Base-by-base conservation (phyloP, 225 moss, liverwort and hornwort species). In the Ulota crispa region DNA sequence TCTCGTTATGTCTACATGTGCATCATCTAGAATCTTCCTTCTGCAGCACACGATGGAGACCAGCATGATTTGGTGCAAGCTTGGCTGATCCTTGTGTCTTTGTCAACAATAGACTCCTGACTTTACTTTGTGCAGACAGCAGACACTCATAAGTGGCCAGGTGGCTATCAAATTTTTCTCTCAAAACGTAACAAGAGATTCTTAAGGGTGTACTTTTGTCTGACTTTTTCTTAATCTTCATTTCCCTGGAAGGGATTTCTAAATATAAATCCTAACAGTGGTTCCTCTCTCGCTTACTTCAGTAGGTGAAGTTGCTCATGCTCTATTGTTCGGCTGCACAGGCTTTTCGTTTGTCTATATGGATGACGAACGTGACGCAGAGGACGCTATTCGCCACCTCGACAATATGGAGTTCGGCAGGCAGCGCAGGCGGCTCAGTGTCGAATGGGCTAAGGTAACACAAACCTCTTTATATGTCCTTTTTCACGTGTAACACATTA, bases 341-440 rank as follows among this genome's bases (percentile, higher is more conserved):
- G 99, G 99, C 62, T 99, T 99, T 87, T 96, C 99, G 53, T 99
- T 99, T 77, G 83, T 99, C 75, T 99, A 99, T 63, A 99, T 99
- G 99, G 99, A 96, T 28, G 99, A 99, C 86, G 99, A 99, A 78
- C 91, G 99, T 45, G 96, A 99, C 82, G 99, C 99, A 18, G 99
- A 99, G 82, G 99, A 99, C 89, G 99, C 99, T 50, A 99, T 99
- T 70, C 94, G 93, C 41, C 92, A 89, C 83, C 87, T 99, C 72
- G 96, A 96, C 83, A 99, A 94, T 78, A 88, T 88, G 43, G 96
- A 99, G 88, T 99, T 99, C 81, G 99, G 99, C 71, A 89, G 99
- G 66, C 99, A 99, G 85, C 89, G 96, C 76, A 92, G 99, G 54
- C 94, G 99, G 32, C 93, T 99, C 42, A 93, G 96, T 81, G 99